phyloP scores from a whole-genome alignment of 179 eudicot genomes.

The Gypsophila paniculata region DNA sequence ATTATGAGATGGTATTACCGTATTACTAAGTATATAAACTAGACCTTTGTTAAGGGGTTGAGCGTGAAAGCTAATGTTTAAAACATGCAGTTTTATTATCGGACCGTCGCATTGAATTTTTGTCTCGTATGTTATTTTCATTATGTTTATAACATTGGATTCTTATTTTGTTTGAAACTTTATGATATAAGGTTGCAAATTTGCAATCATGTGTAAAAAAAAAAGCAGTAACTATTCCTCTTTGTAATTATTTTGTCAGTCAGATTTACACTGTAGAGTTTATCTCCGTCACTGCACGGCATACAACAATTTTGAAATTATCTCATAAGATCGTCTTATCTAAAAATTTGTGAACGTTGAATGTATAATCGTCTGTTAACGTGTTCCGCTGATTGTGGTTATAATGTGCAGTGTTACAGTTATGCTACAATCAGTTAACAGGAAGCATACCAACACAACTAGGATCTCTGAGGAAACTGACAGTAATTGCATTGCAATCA shows the following conservation, averaged over 20 bases:
- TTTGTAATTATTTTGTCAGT: too few species aligned
- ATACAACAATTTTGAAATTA: too few species aligned
- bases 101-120: too few species aligned
- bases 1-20: too few species aligned
- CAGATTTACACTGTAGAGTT: too few species aligned
- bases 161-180: neutral
- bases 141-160: neutral
- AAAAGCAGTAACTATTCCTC: constrained; percentile 6
- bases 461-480: constrained; percentile 66
- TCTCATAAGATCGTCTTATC: neutral
- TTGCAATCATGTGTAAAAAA: neutral
- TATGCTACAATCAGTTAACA: constrained; percentile 70
- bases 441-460: constrained; percentile 80
- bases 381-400: neutral
- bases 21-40: too few species aligned
- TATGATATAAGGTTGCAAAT: neutral
- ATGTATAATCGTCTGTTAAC: neutral
- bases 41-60: neutral
- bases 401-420: constrained; percentile 61
- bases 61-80: neutral
- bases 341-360: neutral
- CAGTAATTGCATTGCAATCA: constrained; percentile 72
- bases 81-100: neutral
- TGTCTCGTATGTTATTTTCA: neutral
- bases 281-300: too few species aligned